These are phyloP conservation scores for Adansonia rubrostipa DNA, from an alignment of 441 rosid genomes.

Conservation along the genomic window DNA sequence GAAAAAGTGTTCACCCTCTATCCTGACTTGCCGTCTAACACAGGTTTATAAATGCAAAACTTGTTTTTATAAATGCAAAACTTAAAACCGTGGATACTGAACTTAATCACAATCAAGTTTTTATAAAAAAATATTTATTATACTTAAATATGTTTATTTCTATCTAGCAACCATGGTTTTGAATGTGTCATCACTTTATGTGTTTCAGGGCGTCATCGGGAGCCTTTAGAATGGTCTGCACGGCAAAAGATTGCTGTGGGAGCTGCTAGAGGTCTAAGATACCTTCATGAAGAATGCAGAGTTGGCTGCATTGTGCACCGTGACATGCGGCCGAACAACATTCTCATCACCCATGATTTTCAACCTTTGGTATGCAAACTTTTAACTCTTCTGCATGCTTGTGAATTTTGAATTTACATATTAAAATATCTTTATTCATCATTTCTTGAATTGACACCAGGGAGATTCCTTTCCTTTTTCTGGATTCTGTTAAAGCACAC, in stretches of 20 bases:
- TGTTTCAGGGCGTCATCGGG: conserved; percentile 61
- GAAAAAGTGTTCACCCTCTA: not conserved
- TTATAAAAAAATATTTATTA: not conserved
- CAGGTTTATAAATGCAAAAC: not conserved
- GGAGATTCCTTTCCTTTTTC: not conserved
- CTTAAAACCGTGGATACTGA: not conserved
- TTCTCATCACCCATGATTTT: conserved; percentile 94
- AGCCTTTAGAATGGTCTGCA: conserved; percentile 83
- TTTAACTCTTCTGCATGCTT: not conserved
- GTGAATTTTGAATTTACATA: not conserved
- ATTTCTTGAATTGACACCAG: not conserved
- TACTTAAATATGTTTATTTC: not conserved
- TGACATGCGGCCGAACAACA: conserved; percentile 97
- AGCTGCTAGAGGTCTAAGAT: conserved; percentile 96
- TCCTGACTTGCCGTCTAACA: not conserved
- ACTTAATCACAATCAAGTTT: conserved; percentile 5
- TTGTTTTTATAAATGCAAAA: not conserved
- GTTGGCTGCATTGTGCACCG: conserved; percentile 99
- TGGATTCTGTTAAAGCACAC: not conserved
- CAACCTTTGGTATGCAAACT: conserved; percentile 77
- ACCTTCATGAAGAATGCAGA: conserved; percentile 99
- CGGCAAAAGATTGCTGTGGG: conserved; percentile 96
- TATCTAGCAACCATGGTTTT: not conserved
- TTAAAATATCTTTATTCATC: conserved; percentile 1
- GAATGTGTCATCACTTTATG: not conserved